These are phyloP conservation scores for Delonix regia DNA, from an alignment of 306 rosid genomes.

Conservation along the genomic window DNA sequence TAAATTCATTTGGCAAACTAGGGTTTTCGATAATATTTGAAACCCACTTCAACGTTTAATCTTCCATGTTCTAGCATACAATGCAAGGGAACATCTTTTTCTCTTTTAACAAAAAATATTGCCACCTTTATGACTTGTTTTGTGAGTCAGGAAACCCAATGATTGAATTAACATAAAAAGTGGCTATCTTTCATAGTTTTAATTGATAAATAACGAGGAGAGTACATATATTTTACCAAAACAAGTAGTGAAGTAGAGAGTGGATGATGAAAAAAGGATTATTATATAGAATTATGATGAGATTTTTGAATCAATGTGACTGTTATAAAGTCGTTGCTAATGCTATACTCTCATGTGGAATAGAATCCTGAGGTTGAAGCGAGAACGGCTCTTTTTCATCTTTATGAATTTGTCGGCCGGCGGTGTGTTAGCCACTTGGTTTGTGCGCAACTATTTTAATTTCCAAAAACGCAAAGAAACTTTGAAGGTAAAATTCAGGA, in stretches of 20 bases:
- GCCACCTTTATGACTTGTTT: slow-evolving; percentile 17
- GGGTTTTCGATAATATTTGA: neutral
- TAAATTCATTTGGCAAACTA: neutral
- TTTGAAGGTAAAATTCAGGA: too few relatives aligned
- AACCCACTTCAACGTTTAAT: neutral
- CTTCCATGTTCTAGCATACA: slow-evolving; percentile 20
- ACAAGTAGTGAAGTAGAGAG: slow-evolving; percentile 34
- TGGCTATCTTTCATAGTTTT: neutral
- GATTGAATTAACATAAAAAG: slow-evolving; percentile 22
- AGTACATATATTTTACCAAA: neutral
- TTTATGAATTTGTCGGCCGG: slow-evolving; percentile 53
- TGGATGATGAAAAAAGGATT: slow-evolving; percentile 2
- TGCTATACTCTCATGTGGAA: neutral
- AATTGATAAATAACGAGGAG: slow-evolving; percentile 21
- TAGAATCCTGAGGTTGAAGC: neutral
- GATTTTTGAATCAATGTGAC: too few relatives aligned
- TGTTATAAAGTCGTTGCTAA: too few relatives aligned
- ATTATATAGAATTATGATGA: slow-evolving; percentile 18
- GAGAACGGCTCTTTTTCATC: slow-evolving; percentile 49
- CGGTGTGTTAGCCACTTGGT: slow-evolving; percentile 67
- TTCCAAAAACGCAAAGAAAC: neutral
- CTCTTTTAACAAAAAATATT: neutral
- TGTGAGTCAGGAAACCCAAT: neutral
- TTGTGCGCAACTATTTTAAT: slow-evolving; percentile 28
- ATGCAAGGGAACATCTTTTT: neutral